A percentile compares a stretch with the other conserved stretches of the same genome.
Conservation (phyloP, 768 basidiomycete genomes). For the Leucocoprinus leucothites region DNA sequence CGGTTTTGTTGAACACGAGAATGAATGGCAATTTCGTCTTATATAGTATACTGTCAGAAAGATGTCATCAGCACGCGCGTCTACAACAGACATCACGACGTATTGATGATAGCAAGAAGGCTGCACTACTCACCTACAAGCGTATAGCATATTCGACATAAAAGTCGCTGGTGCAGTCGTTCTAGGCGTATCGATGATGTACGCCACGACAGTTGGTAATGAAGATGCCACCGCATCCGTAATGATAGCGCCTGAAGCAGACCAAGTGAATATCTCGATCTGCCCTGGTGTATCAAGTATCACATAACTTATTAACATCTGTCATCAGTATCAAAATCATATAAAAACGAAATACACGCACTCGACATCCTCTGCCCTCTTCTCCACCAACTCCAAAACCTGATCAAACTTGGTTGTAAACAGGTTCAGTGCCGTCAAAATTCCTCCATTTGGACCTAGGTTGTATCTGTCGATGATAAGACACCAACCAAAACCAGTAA, state of each 20-base stretch:
- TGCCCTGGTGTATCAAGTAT: conserved; percentile 98
- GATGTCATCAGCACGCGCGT: background rate
- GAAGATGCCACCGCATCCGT: conserved; percentile 95
- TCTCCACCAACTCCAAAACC: conserved; percentile 88
- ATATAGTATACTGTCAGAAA: conserved; percentile 85
- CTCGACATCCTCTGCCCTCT: conserved; percentile 86
- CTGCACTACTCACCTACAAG: conserved; percentile 67
- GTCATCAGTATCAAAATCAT: background rate
- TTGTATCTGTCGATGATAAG: conserved; percentile 68
- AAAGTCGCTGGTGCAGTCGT: conserved; percentile 95
- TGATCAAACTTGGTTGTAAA: conserved; percentile 99
- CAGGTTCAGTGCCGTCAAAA: conserved; percentile 92
- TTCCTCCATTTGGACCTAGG: conserved; percentile 96
- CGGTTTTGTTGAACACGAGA: conserved; percentile 98
- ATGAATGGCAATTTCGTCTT: conserved; percentile 98
- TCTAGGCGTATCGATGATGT: conserved; percentile 95
- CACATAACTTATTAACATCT: conserved; percentile 66
- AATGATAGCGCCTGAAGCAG: conserved; percentile 97
- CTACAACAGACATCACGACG: conserved; percentile 3
- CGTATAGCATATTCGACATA: conserved; percentile 99
- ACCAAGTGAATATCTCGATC: conserved; percentile 99
- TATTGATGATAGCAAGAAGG: conserved; percentile 18
- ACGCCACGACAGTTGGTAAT: conserved; percentile 92
- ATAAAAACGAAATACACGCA: conserved; percentile 35
- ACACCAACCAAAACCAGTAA: background rate